Evolutionary conservation across 305 asterid genomes (phyloP).

Genomic region (Fraxinus floribunda): DNA sequence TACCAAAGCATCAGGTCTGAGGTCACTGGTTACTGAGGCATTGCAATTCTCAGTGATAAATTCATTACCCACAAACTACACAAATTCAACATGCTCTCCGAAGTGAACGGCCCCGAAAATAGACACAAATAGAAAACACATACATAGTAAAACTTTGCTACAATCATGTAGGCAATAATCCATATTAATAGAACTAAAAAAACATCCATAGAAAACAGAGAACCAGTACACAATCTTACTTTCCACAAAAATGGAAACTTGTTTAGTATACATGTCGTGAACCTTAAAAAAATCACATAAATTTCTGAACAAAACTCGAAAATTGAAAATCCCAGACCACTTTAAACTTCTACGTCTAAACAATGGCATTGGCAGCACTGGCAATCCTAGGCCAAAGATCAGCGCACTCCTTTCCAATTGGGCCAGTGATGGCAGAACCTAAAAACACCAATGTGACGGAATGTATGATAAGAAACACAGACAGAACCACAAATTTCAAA

Average conservation of each 20-base stretch:
- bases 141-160: background rate
- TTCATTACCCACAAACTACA: background rate
- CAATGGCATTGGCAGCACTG: slow-evolving; percentile 65
- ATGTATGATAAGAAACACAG: background rate
- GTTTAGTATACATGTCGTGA: background rate
- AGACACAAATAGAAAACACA: background rate
- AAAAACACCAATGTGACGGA: background rate
- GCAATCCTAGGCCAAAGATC: slow-evolving; percentile 74
- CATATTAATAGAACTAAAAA: background rate
- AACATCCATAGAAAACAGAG: background rate
- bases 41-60: background rate
- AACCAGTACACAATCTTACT: background rate
- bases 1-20: background rate
- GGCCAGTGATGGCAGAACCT: slow-evolving; percentile 70
- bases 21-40: background rate
- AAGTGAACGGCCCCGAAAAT: background rate
- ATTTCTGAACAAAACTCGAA: slow-evolving; percentile 5
- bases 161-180: background rate
- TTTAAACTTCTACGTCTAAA: slow-evolving; percentile 30
- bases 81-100: background rate
- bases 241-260: background rate
- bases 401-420: slow-evolving; percentile 66
- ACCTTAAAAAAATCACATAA: background rate
- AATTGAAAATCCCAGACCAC: background rate
- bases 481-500: background rate